These are phyloP conservation scores for Rhodamnia argentea DNA, from an alignment of 345 rosid species.

Conservation along the genomic window DNA sequence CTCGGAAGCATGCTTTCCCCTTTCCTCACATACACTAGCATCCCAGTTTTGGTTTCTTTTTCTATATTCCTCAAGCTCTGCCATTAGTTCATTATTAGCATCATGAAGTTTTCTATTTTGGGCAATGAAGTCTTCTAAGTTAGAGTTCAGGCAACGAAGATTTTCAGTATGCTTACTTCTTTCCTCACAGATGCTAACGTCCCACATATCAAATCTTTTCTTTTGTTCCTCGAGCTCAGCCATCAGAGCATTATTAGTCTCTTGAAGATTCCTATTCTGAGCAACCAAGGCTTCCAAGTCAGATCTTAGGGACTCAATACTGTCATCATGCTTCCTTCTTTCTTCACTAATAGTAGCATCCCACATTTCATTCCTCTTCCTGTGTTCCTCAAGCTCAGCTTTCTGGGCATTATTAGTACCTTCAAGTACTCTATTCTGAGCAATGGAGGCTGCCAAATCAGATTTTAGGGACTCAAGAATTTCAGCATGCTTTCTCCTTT, in stretches of 20 bases:
- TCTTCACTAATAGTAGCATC: conserved; percentile 34
- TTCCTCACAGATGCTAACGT: conserved; percentile 28
- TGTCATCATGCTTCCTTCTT: conserved; percentile 17
- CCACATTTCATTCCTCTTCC: background rate
- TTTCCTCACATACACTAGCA: conserved; percentile 15
- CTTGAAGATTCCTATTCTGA: background rate
- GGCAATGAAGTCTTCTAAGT: conserved; percentile 4
- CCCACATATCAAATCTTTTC: background rate
- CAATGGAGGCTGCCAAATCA: conserved; percentile 6
- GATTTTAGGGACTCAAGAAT: background rate
- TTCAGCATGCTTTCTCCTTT: background rate
- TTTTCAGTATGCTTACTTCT: conserved; percentile 15
- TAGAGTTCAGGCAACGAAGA: background rate
- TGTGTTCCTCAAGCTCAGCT: conserved; percentile 6
- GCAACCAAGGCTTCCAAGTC: conserved; percentile 8
- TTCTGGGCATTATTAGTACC: background rate
- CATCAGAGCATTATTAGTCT: background rate
- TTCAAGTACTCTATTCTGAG: conserved; percentile 1
- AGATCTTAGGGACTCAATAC: background rate
- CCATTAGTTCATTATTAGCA: background rate
- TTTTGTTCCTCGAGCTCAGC: conserved; percentile 7
- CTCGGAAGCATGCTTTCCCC: conserved; percentile 27
- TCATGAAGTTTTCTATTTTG: conserved; percentile 3
- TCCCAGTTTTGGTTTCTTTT: background rate
- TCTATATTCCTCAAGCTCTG: conserved; percentile 5